These are phyloP conservation scores for Chaetomium strumarium DNA, from an alignment of 2,329 filamentous ascomycete species.

Conservation along the genomic window DNA sequence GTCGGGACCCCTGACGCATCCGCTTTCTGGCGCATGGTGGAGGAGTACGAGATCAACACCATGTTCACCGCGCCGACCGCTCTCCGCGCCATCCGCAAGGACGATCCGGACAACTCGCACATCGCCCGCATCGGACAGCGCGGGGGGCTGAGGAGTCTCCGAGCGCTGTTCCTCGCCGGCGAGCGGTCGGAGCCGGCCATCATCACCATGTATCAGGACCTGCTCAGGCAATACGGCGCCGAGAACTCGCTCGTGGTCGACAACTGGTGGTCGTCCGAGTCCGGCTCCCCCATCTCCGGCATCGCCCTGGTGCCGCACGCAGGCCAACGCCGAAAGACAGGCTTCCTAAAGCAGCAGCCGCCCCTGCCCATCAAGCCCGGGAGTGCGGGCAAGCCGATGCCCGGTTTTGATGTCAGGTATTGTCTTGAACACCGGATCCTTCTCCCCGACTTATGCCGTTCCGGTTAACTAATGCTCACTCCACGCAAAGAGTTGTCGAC, in stretches of 20 bases:
- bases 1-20: constrained; percentile 82
- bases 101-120: constrained; percentile 68
- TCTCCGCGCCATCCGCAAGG: constrained; percentile 77
- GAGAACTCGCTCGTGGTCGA: constrained; percentile 54
- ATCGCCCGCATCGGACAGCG: constrained; percentile 58
- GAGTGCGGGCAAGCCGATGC: constrained; percentile 85
- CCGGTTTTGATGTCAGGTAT: constrained; percentile 71
- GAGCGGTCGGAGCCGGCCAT: constrained; percentile 87
- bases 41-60: constrained; percentile 77
- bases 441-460: no score
- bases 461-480: not conserved
- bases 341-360: constrained; percentile 31
- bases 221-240: constrained; percentile 62
- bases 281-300: constrained; percentile 53
- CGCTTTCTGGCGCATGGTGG: constrained; percentile 80
- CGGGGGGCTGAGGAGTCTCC: constrained; percentile 65
- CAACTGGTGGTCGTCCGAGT: constrained; percentile 58
- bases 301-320: constrained; percentile 52
- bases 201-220: constrained; percentile 70
- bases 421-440: not conserved
- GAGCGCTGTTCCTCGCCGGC: constrained; percentile 77
- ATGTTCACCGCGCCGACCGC: constrained; percentile 86
- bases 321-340: constrained; percentile 46
- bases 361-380: constrained; percentile 68
- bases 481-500: constrained; percentile 57